Evolutionary conservation across 139 green algal genomes (phyloP), one percentile per base, ranked within the genome.

Genomic region (Coccomyxa sp.): DNA sequence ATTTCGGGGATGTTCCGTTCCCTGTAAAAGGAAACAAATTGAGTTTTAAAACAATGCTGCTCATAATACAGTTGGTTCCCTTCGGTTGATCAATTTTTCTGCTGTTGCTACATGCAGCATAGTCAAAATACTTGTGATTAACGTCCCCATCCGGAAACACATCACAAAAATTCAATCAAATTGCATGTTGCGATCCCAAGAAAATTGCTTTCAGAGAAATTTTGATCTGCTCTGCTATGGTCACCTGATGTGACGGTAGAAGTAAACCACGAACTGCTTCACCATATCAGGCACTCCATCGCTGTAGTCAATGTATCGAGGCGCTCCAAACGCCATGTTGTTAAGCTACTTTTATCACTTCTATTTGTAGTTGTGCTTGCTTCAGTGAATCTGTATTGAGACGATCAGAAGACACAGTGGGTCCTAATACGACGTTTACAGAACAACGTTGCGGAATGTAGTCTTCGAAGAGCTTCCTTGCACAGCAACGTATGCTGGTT

Each of bases 1-100:
- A 98, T 98, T 86, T 99, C 97, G 51, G 93, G 90, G 74, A 99
- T 95, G 90, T 99, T 99, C 58, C 95, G 92, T 87, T 99, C 95
- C 80, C 96, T 96, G 88, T 38, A 31, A 67, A 51, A 3, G 38
- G 76, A 7, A 51, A 23, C 27, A 66, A 81, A 25, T 25, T 71
- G 18, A 21, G 13, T 11, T 23, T 23, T 63, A 68, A 23, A 0
- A 58, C 27, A 45, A 1, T 32, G 12, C 0, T 32, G 23, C 1
- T 76, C 57, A 45, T 13, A 57, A n/a, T 63, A 0, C 13, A 30
- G 58, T 58, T 13, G 78, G 76, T 13, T 23, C 30, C 31, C 63
- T 27, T n/a, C 23, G 32, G 63, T 28, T 16, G 13, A 16, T 77
- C 10, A 13, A 71, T 13, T 10, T 38, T 28, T 79, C 10, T 17